Evolutionary conservation across 1,284 basidiomycete genomes (phyloP).

Genomic region (Sanghuangporus baumii): DNA sequence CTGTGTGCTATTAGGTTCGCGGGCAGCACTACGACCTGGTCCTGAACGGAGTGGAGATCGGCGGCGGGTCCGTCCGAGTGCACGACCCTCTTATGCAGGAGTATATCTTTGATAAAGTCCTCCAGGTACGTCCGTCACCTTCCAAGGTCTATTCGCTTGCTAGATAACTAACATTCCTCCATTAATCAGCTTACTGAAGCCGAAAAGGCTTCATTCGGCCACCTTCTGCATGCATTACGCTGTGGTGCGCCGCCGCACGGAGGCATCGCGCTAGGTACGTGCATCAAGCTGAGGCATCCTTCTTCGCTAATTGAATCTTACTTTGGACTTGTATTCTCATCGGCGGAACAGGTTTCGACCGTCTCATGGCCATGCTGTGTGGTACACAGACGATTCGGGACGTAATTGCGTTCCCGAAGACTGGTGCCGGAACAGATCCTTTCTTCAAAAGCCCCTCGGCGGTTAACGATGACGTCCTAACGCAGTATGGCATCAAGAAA

Average conservation of each 20-base stretch:
- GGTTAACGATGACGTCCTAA: constrained; percentile 47
- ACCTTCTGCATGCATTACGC: constrained; percentile 79
- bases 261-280: constrained; percentile 84
- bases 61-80: constrained; percentile 89
- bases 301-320: constrained; percentile 10
- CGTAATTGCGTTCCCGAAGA: constrained; percentile 96
- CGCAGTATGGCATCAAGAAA: constrained; percentile 56
- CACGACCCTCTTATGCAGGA: constrained; percentile 87
- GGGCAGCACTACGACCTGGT: constrained; percentile 98
- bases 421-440: constrained; percentile 75
- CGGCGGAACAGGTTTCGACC: constrained; percentile 71
- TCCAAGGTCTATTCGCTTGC: neutral
- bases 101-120: constrained; percentile 70
- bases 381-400: constrained; percentile 82
- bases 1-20: constrained; percentile 53
- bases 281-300: constrained; percentile 3
- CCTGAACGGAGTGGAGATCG: constrained; percentile 91
- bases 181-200: constrained; percentile 55
- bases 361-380: constrained; percentile 87
- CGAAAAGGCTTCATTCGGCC: constrained; percentile 75
- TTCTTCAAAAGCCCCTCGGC: constrained; percentile 84
- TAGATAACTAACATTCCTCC: constrained; percentile 11
- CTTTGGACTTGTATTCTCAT: constrained; percentile 13
- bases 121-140: constrained; percentile 52
- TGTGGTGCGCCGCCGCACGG: constrained; percentile 94